These are phyloP conservation scores for Gossypium herbaceum DNA, from an alignment of 345 rosid genomes.

Conservation along the genomic window DNA sequence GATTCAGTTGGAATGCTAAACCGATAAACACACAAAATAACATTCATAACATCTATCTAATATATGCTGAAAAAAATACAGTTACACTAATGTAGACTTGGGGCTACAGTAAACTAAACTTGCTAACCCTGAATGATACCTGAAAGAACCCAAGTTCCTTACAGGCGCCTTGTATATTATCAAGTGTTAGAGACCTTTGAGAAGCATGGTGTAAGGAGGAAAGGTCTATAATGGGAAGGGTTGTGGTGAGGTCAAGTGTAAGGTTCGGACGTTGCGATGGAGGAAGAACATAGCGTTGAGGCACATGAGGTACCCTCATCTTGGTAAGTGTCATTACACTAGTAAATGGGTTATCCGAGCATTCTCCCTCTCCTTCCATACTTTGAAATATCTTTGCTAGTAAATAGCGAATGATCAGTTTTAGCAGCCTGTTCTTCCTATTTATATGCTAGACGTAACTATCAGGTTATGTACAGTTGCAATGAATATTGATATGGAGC, in stretches of 20 bases:
- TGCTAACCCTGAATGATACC: conserved; percentile 20
- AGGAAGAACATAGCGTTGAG: conserved; percentile 31
- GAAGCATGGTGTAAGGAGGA: conserved; percentile 27
- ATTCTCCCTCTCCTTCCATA: conserved; percentile 6
- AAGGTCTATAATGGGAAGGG: conserved; percentile 32
- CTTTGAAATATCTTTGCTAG: neutral
- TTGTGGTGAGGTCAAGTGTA: conserved; percentile 1
- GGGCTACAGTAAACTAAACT: neutral
- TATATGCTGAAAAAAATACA: neutral
- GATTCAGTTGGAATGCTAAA: neutral
- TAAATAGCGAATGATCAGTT: neutral
- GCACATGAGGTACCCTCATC: conserved; percentile 22
- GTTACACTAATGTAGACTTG: neutral
- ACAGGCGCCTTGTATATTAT: conserved; percentile 30
- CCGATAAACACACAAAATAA: neutral
- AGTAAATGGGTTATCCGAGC: conserved; percentile 13
- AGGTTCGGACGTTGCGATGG: conserved; percentile 25
- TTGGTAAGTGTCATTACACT: conserved; percentile 29
- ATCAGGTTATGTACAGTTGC: conserved; percentile 8
- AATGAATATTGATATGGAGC: neutral
- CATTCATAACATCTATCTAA: neutral
- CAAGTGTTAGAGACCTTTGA: conserved; percentile 19
- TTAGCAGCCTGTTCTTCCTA: neutral
- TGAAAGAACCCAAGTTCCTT: conserved; percentile 35
- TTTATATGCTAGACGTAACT: neutral